Evolutionary conservation across 2,329 filamentous ascomycete genomes (phyloP).

Genomic region (Aureobasidium namibiae): DNA sequence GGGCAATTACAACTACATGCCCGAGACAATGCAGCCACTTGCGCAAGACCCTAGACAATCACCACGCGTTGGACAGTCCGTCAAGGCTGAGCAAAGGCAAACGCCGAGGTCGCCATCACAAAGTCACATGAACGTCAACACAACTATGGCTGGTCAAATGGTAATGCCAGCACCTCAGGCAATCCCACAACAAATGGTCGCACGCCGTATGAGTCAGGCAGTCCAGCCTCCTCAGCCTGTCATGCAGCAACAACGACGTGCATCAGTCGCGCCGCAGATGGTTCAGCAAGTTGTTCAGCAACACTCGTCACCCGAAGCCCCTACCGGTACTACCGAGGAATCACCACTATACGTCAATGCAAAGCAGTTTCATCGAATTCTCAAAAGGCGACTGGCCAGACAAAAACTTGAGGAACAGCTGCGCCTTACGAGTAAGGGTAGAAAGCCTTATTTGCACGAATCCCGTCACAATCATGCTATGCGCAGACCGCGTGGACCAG

Average conservation of each 20-base stretch:
- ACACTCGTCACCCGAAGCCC: conserved; percentile 70
- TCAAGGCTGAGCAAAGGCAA: conserved; percentile 61
- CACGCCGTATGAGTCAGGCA: conserved; percentile 34
- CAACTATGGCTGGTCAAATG: conserved; percentile 37
- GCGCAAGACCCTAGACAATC: conserved; percentile 53
- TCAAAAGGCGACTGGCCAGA: conserved; percentile 86
- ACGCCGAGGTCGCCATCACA: conserved; percentile 70
- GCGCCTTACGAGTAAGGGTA: conserved; percentile 84
- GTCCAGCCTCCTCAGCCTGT: conserved; percentile 58
- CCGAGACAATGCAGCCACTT: conserved; percentile 57
- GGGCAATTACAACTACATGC: conserved; percentile 57
- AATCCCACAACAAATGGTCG: conserved; percentile 52
- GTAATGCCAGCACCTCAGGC: conserved; percentile 48
- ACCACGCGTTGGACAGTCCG: conserved; percentile 61
- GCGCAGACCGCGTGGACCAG: conserved; percentile 86
- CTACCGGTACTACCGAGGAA: conserved; percentile 67
- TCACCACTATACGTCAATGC: conserved; percentile 96
- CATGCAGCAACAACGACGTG: conserved; percentile 54
- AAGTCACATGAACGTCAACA: conserved; percentile 49
- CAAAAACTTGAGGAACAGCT: conserved; percentile 91
- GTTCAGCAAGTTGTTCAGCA: conserved; percentile 51
- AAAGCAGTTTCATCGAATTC: conserved; percentile 95
- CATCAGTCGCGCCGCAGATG: conserved; percentile 42
- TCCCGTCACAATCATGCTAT: conserved; percentile 97
- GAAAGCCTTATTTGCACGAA: conserved; percentile 95